A percentile compares a stretch with the other conserved stretches of the same genome.
These are phyloP conservation scores for Gliomastix tumulicola DNA, from an alignment of 2,329 filamentous ascomycete genomes.

Conservation along the genomic window DNA sequence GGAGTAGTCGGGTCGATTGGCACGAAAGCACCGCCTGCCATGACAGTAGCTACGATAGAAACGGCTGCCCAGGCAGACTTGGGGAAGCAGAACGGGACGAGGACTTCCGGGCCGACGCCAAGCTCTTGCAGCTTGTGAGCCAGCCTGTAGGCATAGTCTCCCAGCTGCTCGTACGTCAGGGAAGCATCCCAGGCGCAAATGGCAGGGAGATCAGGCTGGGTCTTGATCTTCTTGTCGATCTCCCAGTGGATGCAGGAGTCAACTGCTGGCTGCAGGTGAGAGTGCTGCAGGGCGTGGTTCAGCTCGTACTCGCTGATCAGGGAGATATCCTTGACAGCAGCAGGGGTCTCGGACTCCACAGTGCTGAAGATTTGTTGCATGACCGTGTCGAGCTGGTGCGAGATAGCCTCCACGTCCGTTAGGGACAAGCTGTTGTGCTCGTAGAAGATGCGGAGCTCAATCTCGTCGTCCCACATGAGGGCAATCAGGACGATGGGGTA, in stretches of 20 bases:
- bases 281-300: neutral
- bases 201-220: constrained; percentile 12
- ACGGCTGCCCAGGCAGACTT: constrained; percentile 25
- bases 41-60: constrained; percentile 21
- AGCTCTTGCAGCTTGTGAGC: neutral
- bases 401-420: constrained; percentile 5
- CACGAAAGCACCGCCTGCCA: constrained; percentile 19
- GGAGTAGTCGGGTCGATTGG: constrained; percentile 27
- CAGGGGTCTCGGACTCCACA: neutral
- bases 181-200: constrained; percentile 34
- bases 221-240: neutral
- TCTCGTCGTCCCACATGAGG: constrained; percentile 1
- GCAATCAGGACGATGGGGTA: neutral
- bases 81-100: constrained; percentile 24
- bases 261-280: neutral
- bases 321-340: neutral
- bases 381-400: neutral
- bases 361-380: neutral
- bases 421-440: constrained; percentile 3
- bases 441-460: constrained; percentile 3
- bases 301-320: neutral
- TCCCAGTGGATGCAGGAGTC: neutral
- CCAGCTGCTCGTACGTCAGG: neutral
- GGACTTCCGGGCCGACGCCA: constrained; percentile 11
- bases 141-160: constrained; percentile 3